Percentiles rank a stretch among this genome's conserved stretches.
phyloP scores from a whole-genome alignment of 225 moss, liverwort and hornwort genomes.

The Bryoerythrophyllum caledonicum region DNA sequence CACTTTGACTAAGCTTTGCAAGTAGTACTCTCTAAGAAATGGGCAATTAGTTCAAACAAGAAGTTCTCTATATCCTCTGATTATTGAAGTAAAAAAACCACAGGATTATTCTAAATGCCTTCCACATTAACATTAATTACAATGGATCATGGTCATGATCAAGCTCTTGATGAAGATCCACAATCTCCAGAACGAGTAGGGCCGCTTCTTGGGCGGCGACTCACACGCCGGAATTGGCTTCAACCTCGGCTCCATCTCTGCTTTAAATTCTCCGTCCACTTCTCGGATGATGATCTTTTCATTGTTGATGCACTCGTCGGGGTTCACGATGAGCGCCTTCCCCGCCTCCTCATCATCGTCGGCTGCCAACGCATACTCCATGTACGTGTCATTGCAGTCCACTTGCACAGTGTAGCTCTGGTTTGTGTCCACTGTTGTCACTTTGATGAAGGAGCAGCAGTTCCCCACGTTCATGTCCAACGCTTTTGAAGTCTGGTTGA shows the following conservation, averaged over 20 bases:
- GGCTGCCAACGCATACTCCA: slow-evolving; percentile 23
- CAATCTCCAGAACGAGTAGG: too few relatives aligned
- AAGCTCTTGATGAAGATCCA: too few relatives aligned
- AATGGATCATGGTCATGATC: too few relatives aligned
- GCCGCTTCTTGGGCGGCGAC: too few relatives aligned
- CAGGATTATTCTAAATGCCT: too few relatives aligned
- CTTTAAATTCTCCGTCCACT: slow-evolving; percentile 24
- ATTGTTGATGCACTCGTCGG: too few relatives aligned
- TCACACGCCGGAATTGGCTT: slow-evolving; percentile 1
- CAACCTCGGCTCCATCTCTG: slow-evolving; percentile 28
- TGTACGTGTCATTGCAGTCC: slow-evolving; percentile 31
- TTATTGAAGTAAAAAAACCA: too few relatives aligned
- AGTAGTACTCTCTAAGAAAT: neutral
- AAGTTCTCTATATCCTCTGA: too few relatives aligned
- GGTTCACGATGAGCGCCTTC: slow-evolving; percentile 21
- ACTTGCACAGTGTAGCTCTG: slow-evolving; percentile 29
- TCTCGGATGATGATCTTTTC: slow-evolving; percentile 33
- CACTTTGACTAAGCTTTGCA: neutral
- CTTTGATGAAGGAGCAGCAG: slow-evolving; percentile 12
- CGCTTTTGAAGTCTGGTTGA: slow-evolving; percentile 26
- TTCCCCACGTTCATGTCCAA: slow-evolving; percentile 37
- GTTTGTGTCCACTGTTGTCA: slow-evolving; percentile 26
- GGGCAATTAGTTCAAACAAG: neutral
- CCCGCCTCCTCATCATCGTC: neutral
- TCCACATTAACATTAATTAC: too few relatives aligned